A percentile compares a stretch with the other conserved stretches of the same genome.
Evolutionary conservation across 2,329 filamentous ascomycete species (phyloP).

Genomic region (Pseudogymnoascus sp.): DNA sequence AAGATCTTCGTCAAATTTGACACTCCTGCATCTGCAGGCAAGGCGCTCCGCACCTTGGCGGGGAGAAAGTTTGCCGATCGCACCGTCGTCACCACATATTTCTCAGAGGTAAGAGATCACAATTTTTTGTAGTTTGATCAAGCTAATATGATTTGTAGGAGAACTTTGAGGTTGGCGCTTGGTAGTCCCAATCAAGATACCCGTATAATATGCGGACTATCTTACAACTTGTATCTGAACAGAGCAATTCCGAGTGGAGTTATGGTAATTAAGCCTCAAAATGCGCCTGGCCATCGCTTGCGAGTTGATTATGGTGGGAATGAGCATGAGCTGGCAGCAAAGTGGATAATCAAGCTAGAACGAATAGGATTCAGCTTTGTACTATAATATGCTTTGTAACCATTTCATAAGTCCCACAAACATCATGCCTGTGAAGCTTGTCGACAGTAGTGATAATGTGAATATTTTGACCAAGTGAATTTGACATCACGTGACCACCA

Average conservation of each 20-base stretch:
- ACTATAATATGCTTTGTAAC: conserved; percentile 2
- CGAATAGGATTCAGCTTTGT: conserved; percentile 8
- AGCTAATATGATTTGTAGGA: conserved; percentile 51
- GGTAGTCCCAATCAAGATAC: conserved; percentile 22
- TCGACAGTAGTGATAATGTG: neutral
- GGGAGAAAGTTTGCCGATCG: conserved; percentile 94
- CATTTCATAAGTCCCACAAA: neutral
- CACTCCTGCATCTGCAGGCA: conserved; percentile 66
- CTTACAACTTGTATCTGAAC: neutral
- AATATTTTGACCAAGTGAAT: neutral
- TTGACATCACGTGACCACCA: neutral
- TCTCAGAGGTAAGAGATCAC: conserved; percentile 65
- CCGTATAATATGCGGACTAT: neutral
- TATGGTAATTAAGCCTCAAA: neutral
- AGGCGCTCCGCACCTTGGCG: conserved; percentile 81
- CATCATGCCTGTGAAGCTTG: neutral
- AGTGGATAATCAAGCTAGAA: conserved; percentile 4
- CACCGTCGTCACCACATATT: conserved; percentile 94
- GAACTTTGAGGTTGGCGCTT: conserved; percentile 65
- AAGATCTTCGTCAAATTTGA: conserved; percentile 98
- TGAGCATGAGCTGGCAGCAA: neutral
- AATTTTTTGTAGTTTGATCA: neutral
- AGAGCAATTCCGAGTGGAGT: neutral
- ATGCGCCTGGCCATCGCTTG: neutral
- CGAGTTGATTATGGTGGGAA: conserved; percentile 3